phyloP scores from a whole-genome alignment of 495 filamentous ascomycete genomes.

The Aspergillus nanangensis region DNA sequence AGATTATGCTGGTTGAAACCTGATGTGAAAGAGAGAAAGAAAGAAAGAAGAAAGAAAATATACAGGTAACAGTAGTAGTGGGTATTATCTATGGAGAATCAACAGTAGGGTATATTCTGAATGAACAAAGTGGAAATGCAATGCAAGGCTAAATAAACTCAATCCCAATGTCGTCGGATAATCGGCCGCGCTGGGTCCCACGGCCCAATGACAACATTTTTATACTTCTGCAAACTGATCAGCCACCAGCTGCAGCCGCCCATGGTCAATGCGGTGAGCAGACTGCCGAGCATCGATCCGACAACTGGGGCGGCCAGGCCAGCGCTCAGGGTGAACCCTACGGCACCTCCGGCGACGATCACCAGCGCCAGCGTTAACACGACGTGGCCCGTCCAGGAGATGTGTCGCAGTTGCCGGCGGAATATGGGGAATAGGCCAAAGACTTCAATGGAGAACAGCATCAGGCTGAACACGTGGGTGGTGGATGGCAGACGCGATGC shows the following conservation, averaged over 20 bases:
- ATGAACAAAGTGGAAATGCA: too few species aligned
- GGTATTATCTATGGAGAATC: too few species aligned
- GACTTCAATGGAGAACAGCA: slow-evolving; percentile 93
- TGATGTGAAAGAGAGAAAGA: too few species aligned
- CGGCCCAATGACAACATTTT: slow-evolving; percentile 96
- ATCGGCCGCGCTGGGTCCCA: slow-evolving; percentile 97
- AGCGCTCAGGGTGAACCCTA: slow-evolving; percentile 67
- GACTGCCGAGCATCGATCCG: slow-evolving; percentile 66
- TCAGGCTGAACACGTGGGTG: slow-evolving; percentile 91
- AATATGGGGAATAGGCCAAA: slow-evolving; percentile 97
- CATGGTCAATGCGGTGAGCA: slow-evolving; percentile 71
- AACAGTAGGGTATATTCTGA: too few species aligned
- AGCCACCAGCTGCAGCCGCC: slow-evolving; percentile 97
- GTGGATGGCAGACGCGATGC: slow-evolving; percentile 84
- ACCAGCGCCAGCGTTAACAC: slow-evolving; percentile 74
- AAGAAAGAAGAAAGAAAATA: too few species aligned
- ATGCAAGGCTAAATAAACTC: too few species aligned
- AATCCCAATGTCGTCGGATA: slow-evolving; percentile 40
- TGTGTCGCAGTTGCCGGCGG: slow-evolving; percentile 75
- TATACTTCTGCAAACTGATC: slow-evolving; percentile 95
- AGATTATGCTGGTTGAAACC: too few species aligned
- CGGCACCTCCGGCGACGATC: slow-evolving; percentile 68
- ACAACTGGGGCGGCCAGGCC: slow-evolving; percentile 71
- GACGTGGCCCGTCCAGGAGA: slow-evolving; percentile 80
- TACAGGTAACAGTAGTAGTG: too few species aligned